These are phyloP conservation scores for Fraxinus ornus DNA, from an alignment of 305 asterid species.

Conservation along the genomic window DNA sequence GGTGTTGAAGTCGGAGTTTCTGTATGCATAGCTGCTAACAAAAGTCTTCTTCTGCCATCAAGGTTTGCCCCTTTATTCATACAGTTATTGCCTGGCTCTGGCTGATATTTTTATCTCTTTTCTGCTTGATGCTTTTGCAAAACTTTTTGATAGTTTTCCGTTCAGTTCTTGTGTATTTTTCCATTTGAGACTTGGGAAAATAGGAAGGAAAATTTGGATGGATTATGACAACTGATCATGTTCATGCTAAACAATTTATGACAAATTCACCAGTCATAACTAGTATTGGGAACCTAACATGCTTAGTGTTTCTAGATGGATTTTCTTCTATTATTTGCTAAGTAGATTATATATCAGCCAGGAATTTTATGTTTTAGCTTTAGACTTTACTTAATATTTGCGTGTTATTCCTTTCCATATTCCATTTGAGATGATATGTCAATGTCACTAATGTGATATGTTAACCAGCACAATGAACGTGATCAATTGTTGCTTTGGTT, in stretches of 20 bases:
- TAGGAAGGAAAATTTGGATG: background rate
- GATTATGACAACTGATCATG: background rate
- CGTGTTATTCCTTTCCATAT: background rate
- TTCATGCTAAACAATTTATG: background rate
- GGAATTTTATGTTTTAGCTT: background rate
- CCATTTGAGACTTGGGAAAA: background rate
- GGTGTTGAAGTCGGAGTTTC: background rate
- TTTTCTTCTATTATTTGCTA: background rate
- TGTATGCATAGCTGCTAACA: background rate
- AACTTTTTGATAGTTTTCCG: background rate
- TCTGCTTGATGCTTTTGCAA: background rate
- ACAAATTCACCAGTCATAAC: background rate
- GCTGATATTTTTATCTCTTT: background rate
- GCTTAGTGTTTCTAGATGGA: background rate
- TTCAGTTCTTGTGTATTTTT: background rate
- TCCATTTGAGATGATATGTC: background rate
- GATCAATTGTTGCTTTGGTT: background rate
- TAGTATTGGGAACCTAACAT: background rate
- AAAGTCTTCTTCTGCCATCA: background rate
- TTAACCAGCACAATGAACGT: background rate
- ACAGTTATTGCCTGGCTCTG: background rate
- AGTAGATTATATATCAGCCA: background rate
- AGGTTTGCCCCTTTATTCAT: background rate
- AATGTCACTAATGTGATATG: background rate
- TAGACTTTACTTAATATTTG: background rate